A percentile compares a stretch with the other conserved stretches of the same genome.
phyloP scores from a whole-genome alignment of 2,329 filamentous ascomycete species.

The Venturia carpophila region DNA sequence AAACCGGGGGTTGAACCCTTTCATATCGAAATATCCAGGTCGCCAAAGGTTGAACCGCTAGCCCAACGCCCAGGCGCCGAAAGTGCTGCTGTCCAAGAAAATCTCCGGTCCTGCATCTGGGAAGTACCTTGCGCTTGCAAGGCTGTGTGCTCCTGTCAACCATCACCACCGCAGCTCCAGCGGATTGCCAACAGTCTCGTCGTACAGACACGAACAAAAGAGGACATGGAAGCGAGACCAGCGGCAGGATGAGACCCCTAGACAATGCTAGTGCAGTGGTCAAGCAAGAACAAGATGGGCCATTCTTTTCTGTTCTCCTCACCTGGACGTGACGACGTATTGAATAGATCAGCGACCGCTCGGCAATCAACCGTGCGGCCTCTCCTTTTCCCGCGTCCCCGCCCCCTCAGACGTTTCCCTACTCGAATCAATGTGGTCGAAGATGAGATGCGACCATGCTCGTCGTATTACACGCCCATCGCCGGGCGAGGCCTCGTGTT shows the following conservation, averaged over 20 bases:
- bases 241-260: neutral
- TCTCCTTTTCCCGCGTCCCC: neutral
- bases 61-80: neutral
- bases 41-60: neutral
- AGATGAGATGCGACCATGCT: neutral
- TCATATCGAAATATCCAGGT: neutral
- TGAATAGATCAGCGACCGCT: neutral
- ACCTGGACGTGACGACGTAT: neutral
- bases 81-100: neutral
- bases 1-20: neutral
- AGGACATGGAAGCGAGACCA: neutral
- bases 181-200: neutral
- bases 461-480: neutral
- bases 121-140: neutral
- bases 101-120: neutral
- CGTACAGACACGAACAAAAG: neutral
- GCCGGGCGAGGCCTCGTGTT: neutral
- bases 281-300: neutral
- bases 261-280: neutral
- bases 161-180: neutral
- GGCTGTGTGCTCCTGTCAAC: constrained; percentile 7
- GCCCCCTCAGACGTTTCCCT: too few relatives aligned
- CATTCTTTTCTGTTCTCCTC: neutral
- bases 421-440: neutral
- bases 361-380: neutral